Base-by-base conservation (phyloP, 1,284 basidiomycete species). In the Sporisorium graminicola region DNA sequence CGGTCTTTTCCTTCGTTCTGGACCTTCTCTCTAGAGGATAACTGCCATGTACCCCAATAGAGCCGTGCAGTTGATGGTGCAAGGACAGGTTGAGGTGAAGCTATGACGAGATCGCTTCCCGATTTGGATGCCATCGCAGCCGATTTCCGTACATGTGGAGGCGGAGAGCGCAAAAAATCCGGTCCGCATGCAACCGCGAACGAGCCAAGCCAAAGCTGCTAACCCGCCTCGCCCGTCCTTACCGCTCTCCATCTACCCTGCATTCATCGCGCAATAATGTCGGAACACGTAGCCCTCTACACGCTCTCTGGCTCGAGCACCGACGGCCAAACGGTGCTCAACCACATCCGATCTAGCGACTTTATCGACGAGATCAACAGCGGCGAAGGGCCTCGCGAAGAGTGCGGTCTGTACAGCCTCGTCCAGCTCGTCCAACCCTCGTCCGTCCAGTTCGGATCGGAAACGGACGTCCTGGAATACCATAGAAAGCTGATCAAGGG, bases 331-430 rank as follows among this genome's bases (percentile, higher is more conserved):
- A 33, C 47, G 5, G 59, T 81, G 13, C 65, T 80, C 10, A 52
- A 58, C 22, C 58, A 72, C 33, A 79, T 82, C 54, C 70, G 77
- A n/a, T 57, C 72, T 1, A 74, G 74, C 27, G 78, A 77, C 55
- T 80, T 70, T 46, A 76, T 82, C 55, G 66, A 69, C 44, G 81
- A 82, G 57, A 60, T 80, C 56, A 74, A 77, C 42, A 74, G 71
- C 37, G 80, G 80, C 35, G 79, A 82, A 58, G 69, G 65, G 5
- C 60, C 71, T 7, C 64, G 74, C 13, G 73, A 78, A 49, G 62
- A 79, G 29, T 75, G 70, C 27, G 66, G 75, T n/a, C 70, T 82
- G 7, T 76, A 70, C 53, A 66, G 65, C 29, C 65, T 81, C 29
- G 49, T 82, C 18, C 66, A 68, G 50, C 68, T 76, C 24, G 65